Conservation (phyloP, 768 basidiomycete species). For the Pleurotus cornucopiae region DNA sequence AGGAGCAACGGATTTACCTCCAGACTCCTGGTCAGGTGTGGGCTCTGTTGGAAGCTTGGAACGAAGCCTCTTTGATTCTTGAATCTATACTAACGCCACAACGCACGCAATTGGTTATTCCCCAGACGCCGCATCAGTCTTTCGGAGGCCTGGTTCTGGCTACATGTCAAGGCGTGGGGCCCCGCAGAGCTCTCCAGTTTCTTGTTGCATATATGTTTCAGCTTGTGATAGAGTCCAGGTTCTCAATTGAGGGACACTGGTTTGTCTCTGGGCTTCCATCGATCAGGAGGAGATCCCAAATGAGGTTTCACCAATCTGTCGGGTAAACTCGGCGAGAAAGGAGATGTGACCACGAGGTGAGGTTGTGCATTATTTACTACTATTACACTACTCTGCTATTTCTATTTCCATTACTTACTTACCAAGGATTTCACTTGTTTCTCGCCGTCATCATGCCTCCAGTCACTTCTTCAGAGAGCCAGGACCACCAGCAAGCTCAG, state of each 20-base stretch:
- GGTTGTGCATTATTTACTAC: slow-evolving; percentile 19
- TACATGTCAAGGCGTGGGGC: not conserved
- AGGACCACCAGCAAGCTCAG: slow-evolving; percentile 33
- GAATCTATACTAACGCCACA: too few relatives aligned
- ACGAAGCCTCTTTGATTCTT: too few relatives aligned
- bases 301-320: slow-evolving; percentile 15
- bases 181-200: not conserved
- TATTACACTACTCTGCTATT: slow-evolving; percentile 16
- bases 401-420: slow-evolving; percentile 19
- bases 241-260: not conserved
- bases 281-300: slow-evolving; percentile 8
- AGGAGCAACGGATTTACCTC: too few relatives aligned
- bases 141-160: too few relatives aligned
- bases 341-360: slow-evolving; percentile 12
- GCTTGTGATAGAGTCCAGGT: not conserved
- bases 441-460: slow-evolving; percentile 42
- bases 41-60: too few relatives aligned
- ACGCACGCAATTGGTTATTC: not conserved
- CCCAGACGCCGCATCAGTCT: not conserved
- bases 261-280: slow-evolving; percentile 5
- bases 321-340: slow-evolving; percentile 33
- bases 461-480: slow-evolving; percentile 35
- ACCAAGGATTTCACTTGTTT: slow-evolving; percentile 17
- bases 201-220: not conserved
- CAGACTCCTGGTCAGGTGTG: too few relatives aligned